Evolutionary conservation across 148 eudicot species (phyloP), one percentile per base, ranked within the genome.

Genomic region (Silene uniflora): DNA sequence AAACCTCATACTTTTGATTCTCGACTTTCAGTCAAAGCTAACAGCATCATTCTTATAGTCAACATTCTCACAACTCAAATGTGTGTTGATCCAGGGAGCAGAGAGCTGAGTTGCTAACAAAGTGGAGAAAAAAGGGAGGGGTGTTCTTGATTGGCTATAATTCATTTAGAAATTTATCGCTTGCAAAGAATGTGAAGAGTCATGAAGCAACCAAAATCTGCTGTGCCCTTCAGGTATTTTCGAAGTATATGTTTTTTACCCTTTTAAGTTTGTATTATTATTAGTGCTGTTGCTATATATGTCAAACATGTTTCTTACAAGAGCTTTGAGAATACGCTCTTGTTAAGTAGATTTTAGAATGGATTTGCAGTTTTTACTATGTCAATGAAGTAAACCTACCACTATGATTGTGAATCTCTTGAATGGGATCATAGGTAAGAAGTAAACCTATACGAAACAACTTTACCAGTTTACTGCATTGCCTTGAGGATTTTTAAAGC

Each of bases 41-140:
- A 13, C 68, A 22, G 62, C 25, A 44, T 67, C 63, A 27, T 67
- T 66, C 39, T 52, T 46, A 10, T 60, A 44, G 54, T 60, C 14
- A 22, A 61, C 54, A 29, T 72, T 59, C 39, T 39, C 60, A 61
- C 19, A 47, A 59, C 68, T 72, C 24, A 47, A 59, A 29, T 2
- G 55, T 69, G 46, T 77, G 73, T 59, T 81, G 46, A 44, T 69
- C 84, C 84, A 95, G 98, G 85, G 93, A 95, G 72, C 82, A 88
- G 80, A 89, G 96, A 86, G 85, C 83, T 61, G 89, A 88, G 35
- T 78, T 92, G 85, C 88, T 95, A 19, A 78, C 66, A 14, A 95
- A 95, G 83, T 95, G 98, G 98, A 92, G 90, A 82, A 79, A 70
- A 39, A 95, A 95, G 77, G 98, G 98, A 52, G 98, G 98, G 35